Evolutionary conservation across 305 asterid genomes (phyloP).

Genomic region (Fraxinus sp.): DNA sequence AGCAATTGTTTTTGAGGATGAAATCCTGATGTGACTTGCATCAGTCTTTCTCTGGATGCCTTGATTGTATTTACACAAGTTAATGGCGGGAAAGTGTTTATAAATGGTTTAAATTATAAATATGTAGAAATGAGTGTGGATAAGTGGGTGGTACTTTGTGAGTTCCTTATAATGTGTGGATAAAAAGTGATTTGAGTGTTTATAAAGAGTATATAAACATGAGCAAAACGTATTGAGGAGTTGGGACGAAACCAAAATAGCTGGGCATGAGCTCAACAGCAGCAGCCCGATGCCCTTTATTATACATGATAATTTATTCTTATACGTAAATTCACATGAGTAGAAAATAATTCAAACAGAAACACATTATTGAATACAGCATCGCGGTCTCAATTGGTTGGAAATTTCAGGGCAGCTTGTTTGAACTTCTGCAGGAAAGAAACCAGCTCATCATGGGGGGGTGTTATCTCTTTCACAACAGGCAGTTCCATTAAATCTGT

Average conservation of each 20-base stretch:
- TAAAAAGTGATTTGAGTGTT: background rate
- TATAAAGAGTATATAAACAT: background rate
- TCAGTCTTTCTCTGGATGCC: background rate
- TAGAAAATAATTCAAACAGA: background rate
- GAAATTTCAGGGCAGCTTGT: background rate
- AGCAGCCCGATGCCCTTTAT: too few species aligned
- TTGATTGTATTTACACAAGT: background rate
- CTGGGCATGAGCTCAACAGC: background rate
- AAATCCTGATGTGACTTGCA: background rate
- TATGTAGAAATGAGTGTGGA: background rate
- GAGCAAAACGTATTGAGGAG: background rate
- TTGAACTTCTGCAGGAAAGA: background rate
- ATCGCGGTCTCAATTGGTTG: background rate
- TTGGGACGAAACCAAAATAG: background rate
- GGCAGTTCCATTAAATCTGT: slow-evolving; percentile 21
- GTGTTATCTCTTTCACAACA: slow-evolving; percentile 20
- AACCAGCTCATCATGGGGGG: slow-evolving; percentile 12
- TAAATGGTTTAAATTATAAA: too few species aligned
- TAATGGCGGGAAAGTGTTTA: background rate
- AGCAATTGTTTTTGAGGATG: background rate
- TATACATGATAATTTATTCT: background rate
- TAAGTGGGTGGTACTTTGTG: background rate
- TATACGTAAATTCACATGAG: background rate
- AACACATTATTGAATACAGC: background rate
- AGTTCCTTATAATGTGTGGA: background rate